Conservation (phyloP, 2,329 filamentous ascomycete genomes). For the Pseudohalonectria lignicola region DNA sequence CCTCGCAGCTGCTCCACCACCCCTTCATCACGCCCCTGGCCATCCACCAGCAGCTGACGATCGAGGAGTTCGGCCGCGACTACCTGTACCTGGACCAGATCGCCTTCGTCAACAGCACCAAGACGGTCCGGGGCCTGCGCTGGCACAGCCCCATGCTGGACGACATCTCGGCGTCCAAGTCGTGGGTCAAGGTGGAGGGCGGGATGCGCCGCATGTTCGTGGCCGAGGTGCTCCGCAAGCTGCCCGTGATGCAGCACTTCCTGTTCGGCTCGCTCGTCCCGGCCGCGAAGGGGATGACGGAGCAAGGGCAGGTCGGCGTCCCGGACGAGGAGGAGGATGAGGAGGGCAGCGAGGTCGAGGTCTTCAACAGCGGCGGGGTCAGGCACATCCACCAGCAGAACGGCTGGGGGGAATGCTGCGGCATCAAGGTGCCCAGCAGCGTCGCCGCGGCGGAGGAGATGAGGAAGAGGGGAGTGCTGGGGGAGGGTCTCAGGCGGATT, state of each 20-base stretch:
- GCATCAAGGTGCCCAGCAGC: conserved; percentile 92
- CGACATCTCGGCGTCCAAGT: conserved; percentile 84
- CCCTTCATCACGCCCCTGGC: conserved; percentile 65
- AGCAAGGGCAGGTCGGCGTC: conserved; percentile 24
- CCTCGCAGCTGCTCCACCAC: conserved; percentile 79
- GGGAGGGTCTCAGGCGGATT: conserved; percentile 55
- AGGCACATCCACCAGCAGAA: conserved; percentile 60
- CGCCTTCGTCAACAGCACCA: conserved; percentile 87
- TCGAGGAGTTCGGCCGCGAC: conserved; percentile 77
- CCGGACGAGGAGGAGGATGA: conserved; percentile 34
- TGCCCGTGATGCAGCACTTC: conserved; percentile 99
- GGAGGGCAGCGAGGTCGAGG: conserved; percentile 45
- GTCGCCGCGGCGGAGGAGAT: conserved; percentile 84
- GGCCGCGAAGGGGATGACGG: conserved; percentile 72
- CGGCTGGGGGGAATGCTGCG: conserved; percentile 92
- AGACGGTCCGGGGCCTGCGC: conserved; percentile 84
- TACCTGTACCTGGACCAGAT: conserved; percentile 92
- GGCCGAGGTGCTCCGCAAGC: conserved; percentile 80
- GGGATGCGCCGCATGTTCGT: conserved; percentile 98
- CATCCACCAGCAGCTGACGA: conserved; percentile 78
- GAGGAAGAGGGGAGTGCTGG: conserved; percentile 56
- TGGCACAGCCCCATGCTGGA: conserved; percentile 99
- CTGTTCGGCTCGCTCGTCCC: conserved; percentile 80
- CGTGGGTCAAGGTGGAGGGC: conserved; percentile 83
- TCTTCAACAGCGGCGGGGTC: conserved; percentile 52